Conservation (phyloP, 306 rosid species). For the Cicer yamashitae region DNA sequence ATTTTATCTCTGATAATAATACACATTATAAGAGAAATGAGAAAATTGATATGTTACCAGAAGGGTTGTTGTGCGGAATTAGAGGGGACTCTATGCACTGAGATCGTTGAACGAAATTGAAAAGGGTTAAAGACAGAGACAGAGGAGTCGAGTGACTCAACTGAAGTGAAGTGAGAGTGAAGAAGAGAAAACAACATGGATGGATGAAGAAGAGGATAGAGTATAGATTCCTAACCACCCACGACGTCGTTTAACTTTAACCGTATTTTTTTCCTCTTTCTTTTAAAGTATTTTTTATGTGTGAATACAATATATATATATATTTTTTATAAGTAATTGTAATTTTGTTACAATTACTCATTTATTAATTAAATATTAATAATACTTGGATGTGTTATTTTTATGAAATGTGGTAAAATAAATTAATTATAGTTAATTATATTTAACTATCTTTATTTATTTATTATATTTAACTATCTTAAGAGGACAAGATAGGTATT, state of each 20-base stretch:
- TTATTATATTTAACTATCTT: too few species aligned
- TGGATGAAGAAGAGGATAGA: not conserved
- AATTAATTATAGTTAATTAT: too few species aligned
- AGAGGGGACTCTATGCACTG: not conserved
- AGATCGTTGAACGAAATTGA: not conserved
- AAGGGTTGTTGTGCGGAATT: not conserved
- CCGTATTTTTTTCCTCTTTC: too few species aligned
- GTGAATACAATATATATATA: too few species aligned
- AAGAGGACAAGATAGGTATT: too few species aligned
- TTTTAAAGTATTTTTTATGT: too few species aligned
- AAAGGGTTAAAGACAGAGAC: not conserved
- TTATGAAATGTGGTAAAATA: too few species aligned
- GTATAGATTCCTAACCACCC: not conserved
- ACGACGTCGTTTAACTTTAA: constrained; percentile 4
- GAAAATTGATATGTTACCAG: constrained; percentile 24
- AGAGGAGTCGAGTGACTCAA: not conserved
- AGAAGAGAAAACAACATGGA: constrained; percentile 12
- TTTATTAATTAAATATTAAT: too few species aligned
- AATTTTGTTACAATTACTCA: too few species aligned
- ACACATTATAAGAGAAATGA: not conserved
- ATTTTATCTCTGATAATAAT: not conserved
- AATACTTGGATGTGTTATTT: too few species aligned
- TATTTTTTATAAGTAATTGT: too few species aligned
- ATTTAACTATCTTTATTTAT: too few species aligned
- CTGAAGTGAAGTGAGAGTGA: not conserved